A percentile compares a stretch with the other conserved stretches of the same genome.
Conservation (phyloP, 371 early-diverging fungal genomes). For the Actinomortierella wolfii region DNA sequence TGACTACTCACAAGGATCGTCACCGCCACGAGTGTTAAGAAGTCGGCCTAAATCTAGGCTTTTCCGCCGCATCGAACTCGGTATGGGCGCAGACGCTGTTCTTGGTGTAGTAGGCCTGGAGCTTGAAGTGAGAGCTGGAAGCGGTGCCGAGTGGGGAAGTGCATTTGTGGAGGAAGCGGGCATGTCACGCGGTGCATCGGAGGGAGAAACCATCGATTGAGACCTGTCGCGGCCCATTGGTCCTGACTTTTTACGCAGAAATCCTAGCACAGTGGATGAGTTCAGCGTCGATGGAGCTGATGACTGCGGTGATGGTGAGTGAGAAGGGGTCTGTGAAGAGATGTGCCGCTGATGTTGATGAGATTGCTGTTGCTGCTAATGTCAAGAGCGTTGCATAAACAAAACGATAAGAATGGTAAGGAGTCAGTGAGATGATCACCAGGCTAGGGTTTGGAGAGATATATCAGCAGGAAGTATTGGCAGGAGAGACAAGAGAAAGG, state of each 20-base stretch:
- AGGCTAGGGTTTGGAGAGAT: too few relatives aligned
- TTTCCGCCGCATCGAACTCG: constrained; percentile 23
- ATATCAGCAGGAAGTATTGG: too few relatives aligned
- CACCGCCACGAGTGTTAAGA: constrained; percentile 6
- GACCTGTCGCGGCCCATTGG: constrained; percentile 10
- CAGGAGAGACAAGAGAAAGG: too few relatives aligned
- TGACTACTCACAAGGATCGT: too few relatives aligned
- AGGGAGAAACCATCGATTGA: constrained; percentile 7
- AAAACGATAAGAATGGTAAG: too few relatives aligned
- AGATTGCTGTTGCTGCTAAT: too few relatives aligned
- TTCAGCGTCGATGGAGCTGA: neutral
- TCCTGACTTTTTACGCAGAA: constrained; percentile 22
- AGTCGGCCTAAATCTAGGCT: constrained; percentile 24
- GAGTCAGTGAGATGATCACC: too few relatives aligned
- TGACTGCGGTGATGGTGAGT: neutral
- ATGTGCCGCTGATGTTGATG: too few relatives aligned
- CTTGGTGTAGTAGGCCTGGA: neutral
- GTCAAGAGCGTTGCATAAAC: neutral
- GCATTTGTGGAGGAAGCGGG: neutral
- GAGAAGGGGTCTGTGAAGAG: neutral
- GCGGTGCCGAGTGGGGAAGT: neutral
- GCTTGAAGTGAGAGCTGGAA: neutral
- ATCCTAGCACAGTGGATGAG: constrained; percentile 17
- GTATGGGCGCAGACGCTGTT: constrained; percentile 5
- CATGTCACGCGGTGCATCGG: neutral